Conservation (phyloP, 2,329 filamentous ascomycete genomes). For the Talaromyces sp. region DNA sequence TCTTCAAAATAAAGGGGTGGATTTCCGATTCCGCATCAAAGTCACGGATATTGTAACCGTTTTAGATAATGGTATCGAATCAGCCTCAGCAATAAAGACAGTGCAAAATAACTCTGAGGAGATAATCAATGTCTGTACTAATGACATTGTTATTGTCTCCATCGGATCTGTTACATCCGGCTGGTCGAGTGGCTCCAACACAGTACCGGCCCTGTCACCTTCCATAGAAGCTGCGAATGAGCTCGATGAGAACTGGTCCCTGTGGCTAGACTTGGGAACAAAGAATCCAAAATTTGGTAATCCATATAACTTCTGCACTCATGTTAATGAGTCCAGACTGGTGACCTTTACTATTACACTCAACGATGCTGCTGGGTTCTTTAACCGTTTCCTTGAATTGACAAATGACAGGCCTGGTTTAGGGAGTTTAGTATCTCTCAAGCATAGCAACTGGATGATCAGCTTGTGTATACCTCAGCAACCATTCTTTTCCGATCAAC, state of each 20-base stretch:
- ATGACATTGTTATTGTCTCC: not conserved
- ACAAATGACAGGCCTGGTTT: not conserved
- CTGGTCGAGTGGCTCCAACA: not conserved
- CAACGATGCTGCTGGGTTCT: conserved; percentile 14
- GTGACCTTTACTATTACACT: conserved; percentile 41
- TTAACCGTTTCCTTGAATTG: not conserved
- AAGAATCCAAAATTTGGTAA: conserved; percentile 32
- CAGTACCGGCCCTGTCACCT: not conserved
- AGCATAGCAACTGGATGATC: conserved; percentile 39
- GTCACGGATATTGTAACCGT: not conserved
- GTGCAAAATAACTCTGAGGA: no score
- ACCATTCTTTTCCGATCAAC: conserved; percentile 39
- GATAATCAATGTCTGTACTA: not conserved
- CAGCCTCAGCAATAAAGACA: not conserved
- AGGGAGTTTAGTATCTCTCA: conserved; percentile 34
- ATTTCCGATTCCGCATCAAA: not conserved
- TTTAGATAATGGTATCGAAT: not conserved
- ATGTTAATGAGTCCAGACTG: conserved; percentile 33
- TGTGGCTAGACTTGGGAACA: not conserved
- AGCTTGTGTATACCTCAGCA: conserved; percentile 39
- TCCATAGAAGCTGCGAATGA: not conserved
- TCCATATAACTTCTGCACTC: conserved; percentile 38
- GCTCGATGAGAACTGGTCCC: not conserved
- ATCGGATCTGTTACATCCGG: not conserved
- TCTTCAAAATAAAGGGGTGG: not conserved